phyloP scores from a whole-genome alignment of 257 asterid genomes.

The Gynochthodes officinalis region DNA sequence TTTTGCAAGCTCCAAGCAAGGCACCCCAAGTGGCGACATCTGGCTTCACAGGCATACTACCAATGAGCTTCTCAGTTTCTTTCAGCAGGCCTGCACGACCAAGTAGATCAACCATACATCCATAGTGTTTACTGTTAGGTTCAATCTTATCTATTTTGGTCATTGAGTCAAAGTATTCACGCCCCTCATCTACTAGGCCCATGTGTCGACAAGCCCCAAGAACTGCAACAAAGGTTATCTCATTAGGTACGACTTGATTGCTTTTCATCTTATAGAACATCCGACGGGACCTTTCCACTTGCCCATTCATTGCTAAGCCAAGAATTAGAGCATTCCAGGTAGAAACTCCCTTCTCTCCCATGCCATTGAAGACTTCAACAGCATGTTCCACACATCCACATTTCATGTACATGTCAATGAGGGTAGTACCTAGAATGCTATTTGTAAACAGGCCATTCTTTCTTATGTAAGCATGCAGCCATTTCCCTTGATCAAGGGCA shows the following conservation, averaged over 20 bases:
- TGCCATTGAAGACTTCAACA: constrained; percentile 53
- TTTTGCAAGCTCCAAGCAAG: constrained; percentile 83
- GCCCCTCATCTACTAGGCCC: constrained; percentile 75
- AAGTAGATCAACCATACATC: constrained; percentile 85
- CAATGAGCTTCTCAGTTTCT: constrained; percentile 67
- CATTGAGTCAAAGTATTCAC: constrained; percentile 59
- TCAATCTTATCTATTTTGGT: constrained; percentile 42
- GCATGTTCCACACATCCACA: constrained; percentile 79
- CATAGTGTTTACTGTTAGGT: constrained; percentile 79
- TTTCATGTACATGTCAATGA: constrained; percentile 87
- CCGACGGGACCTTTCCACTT: constrained; percentile 58
- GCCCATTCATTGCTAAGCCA: constrained; percentile 82
- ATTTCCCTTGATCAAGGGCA: constrained; percentile 80
- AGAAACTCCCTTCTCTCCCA: constrained; percentile 69
- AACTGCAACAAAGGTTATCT: constrained; percentile 72
- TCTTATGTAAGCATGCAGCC: constrained; percentile 72
- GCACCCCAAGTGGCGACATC: constrained; percentile 96
- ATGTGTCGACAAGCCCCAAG: constrained; percentile 87
- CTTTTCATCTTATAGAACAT: constrained; percentile 71
- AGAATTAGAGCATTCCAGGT: constrained; percentile 84
- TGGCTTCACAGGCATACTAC: constrained; percentile 75
- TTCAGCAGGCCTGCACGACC: constrained; percentile 67
- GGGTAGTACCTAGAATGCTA: constrained; percentile 69
- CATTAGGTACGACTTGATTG: constrained; percentile 50
- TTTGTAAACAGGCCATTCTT: constrained; percentile 53